A percentile compares a stretch with the other conserved stretches of the same genome.
Conservation (phyloP, 306 rosid genomes). For the Cicer arietinum region DNA sequence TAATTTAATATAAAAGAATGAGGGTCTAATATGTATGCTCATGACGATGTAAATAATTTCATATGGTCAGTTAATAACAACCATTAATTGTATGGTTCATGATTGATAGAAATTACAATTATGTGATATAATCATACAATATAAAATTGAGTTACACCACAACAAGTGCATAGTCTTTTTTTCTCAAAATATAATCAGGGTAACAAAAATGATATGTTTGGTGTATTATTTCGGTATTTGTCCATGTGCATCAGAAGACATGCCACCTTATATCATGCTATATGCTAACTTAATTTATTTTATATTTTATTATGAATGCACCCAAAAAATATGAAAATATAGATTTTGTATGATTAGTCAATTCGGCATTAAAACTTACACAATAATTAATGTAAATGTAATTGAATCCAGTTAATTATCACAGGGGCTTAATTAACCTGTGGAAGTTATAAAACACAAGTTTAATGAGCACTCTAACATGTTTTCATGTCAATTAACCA, state of each 20-base stretch:
- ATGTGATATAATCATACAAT: too few species aligned
- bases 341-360: too few species aligned
- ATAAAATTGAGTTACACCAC: too few species aligned
- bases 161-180: too few species aligned
- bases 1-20: too few species aligned
- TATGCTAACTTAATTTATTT: background rate
- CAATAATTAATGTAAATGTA: background rate
- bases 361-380: background rate
- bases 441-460: background rate
- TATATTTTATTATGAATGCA: background rate
- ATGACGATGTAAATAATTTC: too few species aligned
- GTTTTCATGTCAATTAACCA: constrained; percentile 35
- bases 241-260: constrained; percentile 1
- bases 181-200: too few species aligned
- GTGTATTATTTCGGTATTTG: background rate
- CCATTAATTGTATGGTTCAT: too few species aligned
- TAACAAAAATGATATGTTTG: background rate
- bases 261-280: background rate
- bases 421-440: background rate
- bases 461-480: constrained; percentile 1
- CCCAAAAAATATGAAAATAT: too few species aligned
- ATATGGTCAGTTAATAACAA: too few species aligned
- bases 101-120: too few species aligned
- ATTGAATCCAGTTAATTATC: background rate
- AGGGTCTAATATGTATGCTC: too few species aligned